Evolutionary conservation across 164 flowering plant genomes (phyloP).

Genomic region (Umbellularia californica): DNA sequence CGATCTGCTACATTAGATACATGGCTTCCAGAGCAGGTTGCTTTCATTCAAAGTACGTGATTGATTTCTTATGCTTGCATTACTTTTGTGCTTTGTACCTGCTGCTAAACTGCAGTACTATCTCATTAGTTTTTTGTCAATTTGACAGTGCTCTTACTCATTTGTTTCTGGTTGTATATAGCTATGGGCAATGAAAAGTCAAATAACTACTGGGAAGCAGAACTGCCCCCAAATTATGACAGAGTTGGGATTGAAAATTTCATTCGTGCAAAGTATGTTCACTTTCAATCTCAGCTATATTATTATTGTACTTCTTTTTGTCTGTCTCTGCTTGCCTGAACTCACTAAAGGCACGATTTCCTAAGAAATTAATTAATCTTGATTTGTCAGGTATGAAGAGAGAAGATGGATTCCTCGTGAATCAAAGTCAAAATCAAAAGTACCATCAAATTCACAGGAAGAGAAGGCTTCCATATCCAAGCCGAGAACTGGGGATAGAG

Average conservation of each 20-base stretch:
- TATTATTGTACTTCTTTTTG: not conserved
- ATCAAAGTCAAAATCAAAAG: constrained; percentile 42
- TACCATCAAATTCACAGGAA: constrained; percentile 48
- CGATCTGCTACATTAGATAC: constrained; percentile 92
- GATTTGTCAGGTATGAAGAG: constrained; percentile 72
- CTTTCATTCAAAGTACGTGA: constrained; percentile 71
- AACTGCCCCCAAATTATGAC: constrained; percentile 84
- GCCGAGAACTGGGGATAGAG: constrained; percentile 43
- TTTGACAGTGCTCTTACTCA: constrained; percentile 1
- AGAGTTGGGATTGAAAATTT: constrained; percentile 94
- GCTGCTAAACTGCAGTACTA: not conserved
- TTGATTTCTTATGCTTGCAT: not conserved
- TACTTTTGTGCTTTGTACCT: not conserved
- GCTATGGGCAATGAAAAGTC: constrained; percentile 93
- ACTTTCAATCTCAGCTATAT: not conserved
- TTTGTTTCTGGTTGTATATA: constrained; percentile 17
- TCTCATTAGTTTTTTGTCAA: not conserved
- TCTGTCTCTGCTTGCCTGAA: not conserved
- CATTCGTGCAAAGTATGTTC: constrained; percentile 88
- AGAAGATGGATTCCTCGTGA: constrained; percentile 89
- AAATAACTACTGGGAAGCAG: constrained; percentile 92
- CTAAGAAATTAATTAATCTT: not conserved
- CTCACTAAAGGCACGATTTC: not conserved
- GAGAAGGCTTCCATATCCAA: constrained; percentile 37
- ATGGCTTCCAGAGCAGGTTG: constrained; percentile 98